phyloP scores from a whole-genome alignment of 345 rosid genomes.

The Stellera chamaejasme region DNA sequence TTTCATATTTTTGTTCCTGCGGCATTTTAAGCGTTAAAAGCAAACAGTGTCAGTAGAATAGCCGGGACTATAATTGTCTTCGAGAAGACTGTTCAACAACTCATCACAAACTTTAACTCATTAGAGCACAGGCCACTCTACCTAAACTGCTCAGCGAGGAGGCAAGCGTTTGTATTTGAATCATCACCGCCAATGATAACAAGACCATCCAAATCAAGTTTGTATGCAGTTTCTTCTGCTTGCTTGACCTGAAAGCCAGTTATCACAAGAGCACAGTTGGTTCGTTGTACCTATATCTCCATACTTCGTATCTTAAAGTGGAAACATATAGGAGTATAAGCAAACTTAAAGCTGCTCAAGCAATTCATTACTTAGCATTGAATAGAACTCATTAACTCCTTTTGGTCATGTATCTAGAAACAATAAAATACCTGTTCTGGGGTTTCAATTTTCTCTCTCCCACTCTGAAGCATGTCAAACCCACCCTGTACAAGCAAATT shows the following conservation, averaged over 20 bases:
- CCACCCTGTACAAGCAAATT: conserved; percentile 58
- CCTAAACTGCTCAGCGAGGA: conserved; percentile 95
- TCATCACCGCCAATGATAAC: conserved; percentile 97
- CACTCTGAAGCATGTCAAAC: conserved; percentile 98
- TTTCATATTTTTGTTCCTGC: conserved; percentile 80
- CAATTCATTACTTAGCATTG: no score
- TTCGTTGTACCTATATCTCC: no score
- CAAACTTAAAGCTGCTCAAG: no score
- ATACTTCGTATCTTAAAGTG: no score
- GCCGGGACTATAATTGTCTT: neutral
- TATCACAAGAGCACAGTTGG: neutral
- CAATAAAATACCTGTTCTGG: conserved; percentile 71
- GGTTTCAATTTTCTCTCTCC: conserved; percentile 97
- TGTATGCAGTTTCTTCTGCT: conserved; percentile 89
- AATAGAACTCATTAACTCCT: neutral
- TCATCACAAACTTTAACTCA: neutral
- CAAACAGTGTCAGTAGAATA: neutral
- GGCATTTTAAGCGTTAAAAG: neutral
- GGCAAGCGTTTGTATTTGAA: conserved; percentile 96
- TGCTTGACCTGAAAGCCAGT: conserved; percentile 65
- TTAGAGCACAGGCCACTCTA: neutral
- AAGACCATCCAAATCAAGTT: conserved; percentile 93
- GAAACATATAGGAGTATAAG: no score
- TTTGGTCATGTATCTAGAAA: neutral
- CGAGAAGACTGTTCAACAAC: neutral